These are phyloP conservation scores for Ophiostoma australiae DNA, from an alignment of 2,329 filamentous ascomycete genomes.

Conservation along the genomic window DNA sequence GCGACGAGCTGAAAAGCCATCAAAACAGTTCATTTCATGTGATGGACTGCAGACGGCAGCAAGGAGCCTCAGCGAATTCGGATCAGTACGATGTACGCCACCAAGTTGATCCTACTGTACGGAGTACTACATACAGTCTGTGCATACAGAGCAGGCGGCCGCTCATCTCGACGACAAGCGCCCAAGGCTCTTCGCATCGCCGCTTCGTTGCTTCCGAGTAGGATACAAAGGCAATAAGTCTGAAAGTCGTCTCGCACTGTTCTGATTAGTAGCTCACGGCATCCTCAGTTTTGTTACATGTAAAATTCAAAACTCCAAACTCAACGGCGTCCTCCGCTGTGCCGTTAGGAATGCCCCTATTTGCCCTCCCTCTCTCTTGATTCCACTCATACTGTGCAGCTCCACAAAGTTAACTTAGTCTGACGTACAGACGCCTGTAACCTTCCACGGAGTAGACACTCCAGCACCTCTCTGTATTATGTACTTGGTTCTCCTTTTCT, in stretches of 20 bases:
- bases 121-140: neutral
- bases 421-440: neutral
- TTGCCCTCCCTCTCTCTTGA: neutral
- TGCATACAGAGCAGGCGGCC: neutral
- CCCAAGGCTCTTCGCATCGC: neutral
- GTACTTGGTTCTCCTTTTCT: neutral
- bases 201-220: conserved; percentile 5
- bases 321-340: neutral
- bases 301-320: neutral
- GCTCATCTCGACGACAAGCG: neutral
- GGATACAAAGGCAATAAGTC: neutral
- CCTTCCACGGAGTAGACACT: neutral
- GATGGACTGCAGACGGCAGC: neutral
- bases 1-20: neutral
- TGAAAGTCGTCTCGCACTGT: neutral
- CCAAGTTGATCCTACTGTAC: neutral
- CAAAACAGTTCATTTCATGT: neutral
- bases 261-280: neutral
- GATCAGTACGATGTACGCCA: neutral
- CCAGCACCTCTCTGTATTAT: neutral
- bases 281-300: neutral
- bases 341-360: neutral
- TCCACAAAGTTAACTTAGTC: neutral
- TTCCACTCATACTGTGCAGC: neutral
- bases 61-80: neutral